Evolutionary conservation across 2,329 filamentous ascomycete genomes (phyloP).

Genomic region (Aspergillus quadrilineatus): DNA sequence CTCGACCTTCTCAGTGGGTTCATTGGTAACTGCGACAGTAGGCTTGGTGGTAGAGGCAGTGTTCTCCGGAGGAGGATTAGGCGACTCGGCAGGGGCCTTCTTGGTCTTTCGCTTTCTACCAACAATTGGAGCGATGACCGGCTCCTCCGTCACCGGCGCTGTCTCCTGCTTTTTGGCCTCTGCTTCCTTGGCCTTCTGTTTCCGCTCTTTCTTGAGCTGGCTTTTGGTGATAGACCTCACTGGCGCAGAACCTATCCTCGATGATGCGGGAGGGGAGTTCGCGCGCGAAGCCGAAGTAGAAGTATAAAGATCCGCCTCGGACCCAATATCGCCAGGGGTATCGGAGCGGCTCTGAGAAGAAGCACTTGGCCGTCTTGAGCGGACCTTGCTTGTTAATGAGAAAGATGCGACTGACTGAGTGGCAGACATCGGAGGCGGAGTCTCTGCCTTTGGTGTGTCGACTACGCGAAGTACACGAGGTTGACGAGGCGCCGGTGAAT

Average conservation of each 20-base stretch:
- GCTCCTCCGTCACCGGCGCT: conserved; percentile 47
- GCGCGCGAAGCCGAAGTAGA: conserved; percentile 61
- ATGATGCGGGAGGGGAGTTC: conserved; percentile 54
- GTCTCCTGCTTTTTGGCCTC: conserved; percentile 46
- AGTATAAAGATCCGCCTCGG: conserved; percentile 58
- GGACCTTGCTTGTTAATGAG: conserved; percentile 30
- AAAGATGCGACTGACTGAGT: conserved; percentile 35
- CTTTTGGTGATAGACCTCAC: conserved; percentile 61
- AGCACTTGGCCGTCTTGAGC: conserved; percentile 43
- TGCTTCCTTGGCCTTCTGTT: conserved; percentile 50
- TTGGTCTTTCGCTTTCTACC: conserved; percentile 62
- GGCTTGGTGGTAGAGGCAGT: conserved; percentile 20
- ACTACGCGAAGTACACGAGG: conserved; percentile 58
- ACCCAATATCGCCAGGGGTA: conserved; percentile 60
- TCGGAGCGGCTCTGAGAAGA: conserved; percentile 60
- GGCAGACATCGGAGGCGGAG: conserved; percentile 31
- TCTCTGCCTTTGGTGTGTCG: conserved; percentile 55
- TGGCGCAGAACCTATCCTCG: conserved; percentile 59
- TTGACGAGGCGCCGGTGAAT: conserved; percentile 40
- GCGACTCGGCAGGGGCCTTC: conserved; percentile 37
- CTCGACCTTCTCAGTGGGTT: conserved; percentile 26
- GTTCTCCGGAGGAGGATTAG: conserved; percentile 14
- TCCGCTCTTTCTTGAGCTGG: conserved; percentile 60
- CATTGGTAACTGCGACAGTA: conserved; percentile 12
- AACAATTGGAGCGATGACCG: conserved; percentile 60